Base-by-base conservation (phyloP, 2,329 filamentous ascomycete genomes). In the Fusarium sarcochroum region DNA sequence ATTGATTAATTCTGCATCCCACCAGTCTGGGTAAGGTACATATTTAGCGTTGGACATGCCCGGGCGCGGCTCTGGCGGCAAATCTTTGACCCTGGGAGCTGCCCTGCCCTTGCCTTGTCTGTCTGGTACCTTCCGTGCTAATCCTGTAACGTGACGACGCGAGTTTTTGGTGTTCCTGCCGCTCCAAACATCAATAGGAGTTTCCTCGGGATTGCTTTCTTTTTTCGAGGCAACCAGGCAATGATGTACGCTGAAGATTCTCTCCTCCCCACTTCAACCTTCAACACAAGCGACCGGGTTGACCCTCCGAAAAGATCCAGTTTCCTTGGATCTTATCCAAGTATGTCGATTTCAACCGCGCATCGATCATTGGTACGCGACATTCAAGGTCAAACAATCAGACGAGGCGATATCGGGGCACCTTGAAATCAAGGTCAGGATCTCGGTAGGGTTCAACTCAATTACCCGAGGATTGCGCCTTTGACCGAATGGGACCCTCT, bases 51-150 rank as follows among this genome's bases (percentile, higher is more conserved):
- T 46, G 30, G 35, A 37, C 45, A 60, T 37, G 30, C 49, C 68
- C 71, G 70, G 72, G 30, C 49, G 70, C 71, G 70, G 72, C 66
- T 73, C 68, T 63, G 68, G 72, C 72, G 72, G 72, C 66, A 72
- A 67, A 54, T 52, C 27, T 21, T 58, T 42, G 40, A 46, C 47
- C 59, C 50, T 63, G 61, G 23, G 4, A 23, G 3, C 4, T 40
- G n/a, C 11, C 13, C 27, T 25, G 48, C 23, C n/a, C 25, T 44
- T 25, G 48, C 25, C 35, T 17, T 15, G n/a, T 44, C 48, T 55
- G 23, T 30, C 37, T 27, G n/a, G 41, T 30, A 53, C 55, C 55
- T 62, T 41, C 58, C 54, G 37, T 44, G 23, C 18, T 53, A 54
- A 38, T 21, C 35, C 55, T 58, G 30, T 52, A 53, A 53, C 20